A percentile compares a stretch with the other conserved stretches of the same genome.
Evolutionary conservation across 768 basidiomycete genomes (phyloP).

Genomic region (Pleurotus salmoneostramineus): DNA sequence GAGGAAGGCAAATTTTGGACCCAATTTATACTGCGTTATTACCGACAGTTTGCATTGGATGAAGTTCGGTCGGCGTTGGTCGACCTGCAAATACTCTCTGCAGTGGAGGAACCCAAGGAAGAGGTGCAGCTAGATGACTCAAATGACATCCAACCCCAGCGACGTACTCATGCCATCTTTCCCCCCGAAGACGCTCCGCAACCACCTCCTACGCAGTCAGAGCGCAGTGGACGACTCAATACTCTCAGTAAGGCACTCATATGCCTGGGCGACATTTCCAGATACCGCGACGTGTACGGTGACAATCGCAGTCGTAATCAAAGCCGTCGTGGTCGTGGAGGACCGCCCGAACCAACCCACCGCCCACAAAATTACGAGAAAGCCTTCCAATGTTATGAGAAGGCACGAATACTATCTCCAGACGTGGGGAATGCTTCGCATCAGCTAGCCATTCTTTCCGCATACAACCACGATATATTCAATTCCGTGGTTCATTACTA

Average conservation of each 20-base stretch:
- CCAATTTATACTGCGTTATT: constrained; percentile 71
- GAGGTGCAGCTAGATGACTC: constrained; percentile 10
- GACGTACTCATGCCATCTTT: constrained; percentile 61
- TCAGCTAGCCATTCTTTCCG: constrained; percentile 90
- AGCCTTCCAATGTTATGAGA: constrained; percentile 80
- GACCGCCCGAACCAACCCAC: constrained; percentile 38
- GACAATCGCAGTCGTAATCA: constrained; percentile 61
- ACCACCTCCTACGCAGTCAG: constrained; percentile 39
- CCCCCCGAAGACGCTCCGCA: constrained; percentile 48
- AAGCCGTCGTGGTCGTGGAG: constrained; percentile 43
- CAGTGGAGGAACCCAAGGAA: constrained; percentile 28
- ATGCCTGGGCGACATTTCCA: constrained; percentile 90
- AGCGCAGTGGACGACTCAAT: constrained; percentile 63
- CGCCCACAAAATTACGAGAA: constrained; percentile 68
- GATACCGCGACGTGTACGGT: constrained; percentile 90
- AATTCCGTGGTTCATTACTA: constrained; percentile 82
- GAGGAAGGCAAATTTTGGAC: constrained; percentile 94
- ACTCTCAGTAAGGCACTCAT: constrained; percentile 86
- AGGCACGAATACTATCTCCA: constrained; percentile 78
- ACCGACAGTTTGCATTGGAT: constrained; percentile 65
- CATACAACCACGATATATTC: constrained; percentile 83
- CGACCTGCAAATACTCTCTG: constrained; percentile 49
- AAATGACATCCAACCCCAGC: constrained; percentile 25
- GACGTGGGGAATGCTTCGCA: constrained; percentile 93
- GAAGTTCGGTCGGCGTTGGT: constrained; percentile 58